These are phyloP conservation scores for Cladorrhinum samala DNA, from an alignment of 495 filamentous ascomycete species.

Conservation along the genomic window DNA sequence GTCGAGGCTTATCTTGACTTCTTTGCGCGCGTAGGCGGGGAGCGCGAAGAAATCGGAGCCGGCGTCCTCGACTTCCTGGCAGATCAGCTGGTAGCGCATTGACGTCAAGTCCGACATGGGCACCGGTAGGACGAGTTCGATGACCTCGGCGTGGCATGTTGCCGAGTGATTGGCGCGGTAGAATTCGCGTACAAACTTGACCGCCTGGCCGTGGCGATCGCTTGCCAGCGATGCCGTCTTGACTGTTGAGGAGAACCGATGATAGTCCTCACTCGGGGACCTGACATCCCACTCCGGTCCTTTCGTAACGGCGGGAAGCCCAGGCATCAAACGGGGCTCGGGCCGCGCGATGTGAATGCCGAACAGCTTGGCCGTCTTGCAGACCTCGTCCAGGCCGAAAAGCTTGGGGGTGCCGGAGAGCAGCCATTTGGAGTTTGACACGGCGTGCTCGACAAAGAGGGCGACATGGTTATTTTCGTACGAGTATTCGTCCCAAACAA, in stretches of 20 bases:
- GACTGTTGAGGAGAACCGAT: conserved; percentile 17
- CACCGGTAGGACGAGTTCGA: conserved; percentile 6
- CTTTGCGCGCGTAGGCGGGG: conserved; percentile 3
- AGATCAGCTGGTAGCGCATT: conserved; percentile 8
- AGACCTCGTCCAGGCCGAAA: conserved; percentile 52
- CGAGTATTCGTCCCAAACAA: conserved; percentile 66
- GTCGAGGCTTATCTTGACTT: background rate
- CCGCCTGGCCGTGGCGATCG: conserved; percentile 26
- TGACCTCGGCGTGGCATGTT: conserved; percentile 5
- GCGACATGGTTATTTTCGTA: conserved; percentile 37
- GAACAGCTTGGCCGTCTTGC: conserved; percentile 50
- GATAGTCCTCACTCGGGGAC: conserved; percentile 28
- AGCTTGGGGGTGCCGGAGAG: conserved; percentile 62
- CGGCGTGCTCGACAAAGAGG: conserved; percentile 31
- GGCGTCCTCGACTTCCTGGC: conserved; percentile 11
- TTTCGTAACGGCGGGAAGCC: conserved; percentile 28
- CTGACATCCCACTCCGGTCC: conserved; percentile 22
- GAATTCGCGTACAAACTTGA: conserved; percentile 25
- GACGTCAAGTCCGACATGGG: background rate
- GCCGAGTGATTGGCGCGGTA: conserved; percentile 30
- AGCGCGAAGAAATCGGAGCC: conserved; percentile 7
- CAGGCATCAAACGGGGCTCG: conserved; percentile 26
- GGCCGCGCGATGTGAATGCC: conserved; percentile 42
- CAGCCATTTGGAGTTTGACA: conserved; percentile 56
- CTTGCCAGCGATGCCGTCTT: conserved; percentile 23